These are phyloP conservation scores for Ceratobasidium sp. DNA, from an alignment of 1,284 basidiomycete species.

Conservation along the genomic window DNA sequence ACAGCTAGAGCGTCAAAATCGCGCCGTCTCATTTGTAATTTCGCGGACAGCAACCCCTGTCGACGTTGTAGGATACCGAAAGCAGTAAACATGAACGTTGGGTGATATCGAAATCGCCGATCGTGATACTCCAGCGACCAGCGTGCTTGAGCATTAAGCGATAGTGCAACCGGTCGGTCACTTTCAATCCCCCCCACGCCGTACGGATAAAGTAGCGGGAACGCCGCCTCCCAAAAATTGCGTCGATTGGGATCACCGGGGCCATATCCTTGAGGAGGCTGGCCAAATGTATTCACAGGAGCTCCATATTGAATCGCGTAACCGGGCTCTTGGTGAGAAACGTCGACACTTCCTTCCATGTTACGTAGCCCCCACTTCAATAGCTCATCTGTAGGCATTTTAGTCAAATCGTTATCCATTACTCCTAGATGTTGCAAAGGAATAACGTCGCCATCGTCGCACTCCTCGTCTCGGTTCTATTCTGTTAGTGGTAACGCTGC, in stretches of 20 bases:
- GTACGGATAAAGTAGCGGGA: conserved; percentile 61
- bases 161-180: conserved; percentile 48
- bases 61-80: conserved; percentile 57
- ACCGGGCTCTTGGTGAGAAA: conserved; percentile 16
- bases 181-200: conserved; percentile 59
- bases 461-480: background rate
- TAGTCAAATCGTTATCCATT: conserved; percentile 36
- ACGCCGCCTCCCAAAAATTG: conserved; percentile 54
- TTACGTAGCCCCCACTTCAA: conserved; percentile 37
- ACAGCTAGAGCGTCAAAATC: conserved; percentile 40
- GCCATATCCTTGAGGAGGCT: background rate
- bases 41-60: conserved; percentile 44
- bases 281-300: conserved; percentile 32
- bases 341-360: background rate
- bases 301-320: conserved; percentile 44
- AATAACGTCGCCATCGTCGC: conserved; percentile 20
- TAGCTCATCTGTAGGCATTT: conserved; percentile 11
- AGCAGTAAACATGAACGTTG: conserved; percentile 57
- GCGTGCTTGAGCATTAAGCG: conserved; percentile 56
- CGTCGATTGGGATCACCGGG: background rate
- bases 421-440: conserved; percentile 39
- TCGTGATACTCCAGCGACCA: conserved; percentile 60
- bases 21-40: conserved; percentile 47
- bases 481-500: conserved; percentile 23
- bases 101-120: conserved; percentile 55